A percentile compares a stretch with the other conserved stretches of the same genome.
Conservation (phyloP, 257 asterid genomes). For the Petrea volubilis region DNA sequence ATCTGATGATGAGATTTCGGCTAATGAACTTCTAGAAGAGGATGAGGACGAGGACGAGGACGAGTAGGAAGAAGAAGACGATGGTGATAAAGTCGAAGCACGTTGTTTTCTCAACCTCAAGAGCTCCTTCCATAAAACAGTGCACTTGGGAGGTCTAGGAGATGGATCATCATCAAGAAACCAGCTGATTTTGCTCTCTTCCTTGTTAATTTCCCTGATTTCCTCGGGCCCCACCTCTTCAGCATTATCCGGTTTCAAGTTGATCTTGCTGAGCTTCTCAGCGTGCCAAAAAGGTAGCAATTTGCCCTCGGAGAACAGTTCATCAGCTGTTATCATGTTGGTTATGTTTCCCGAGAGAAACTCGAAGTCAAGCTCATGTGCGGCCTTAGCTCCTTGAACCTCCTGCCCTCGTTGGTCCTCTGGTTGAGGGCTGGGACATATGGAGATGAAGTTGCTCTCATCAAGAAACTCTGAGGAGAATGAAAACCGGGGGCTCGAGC, state of each 20-base stretch:
- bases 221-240: slow-evolving; percentile 8
- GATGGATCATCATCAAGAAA: slow-evolving; percentile 90
- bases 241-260: slow-evolving; percentile 33
- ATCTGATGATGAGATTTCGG: slow-evolving; percentile 16
- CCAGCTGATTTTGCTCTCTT: slow-evolving; percentile 57
- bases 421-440: slow-evolving; percentile 47
- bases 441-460: slow-evolving; percentile 71
- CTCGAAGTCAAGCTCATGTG: slow-evolving; percentile 57
- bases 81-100: slow-evolving; percentile 49
- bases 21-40: slow-evolving; percentile 32
- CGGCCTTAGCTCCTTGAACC: slow-evolving; percentile 10
- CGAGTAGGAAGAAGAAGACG: too few relatives aligned
- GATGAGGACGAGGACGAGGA: slow-evolving; percentile 50
- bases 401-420: slow-evolving; percentile 26
- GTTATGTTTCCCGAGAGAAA: slow-evolving; percentile 51
- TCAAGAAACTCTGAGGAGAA: slow-evolving; percentile 89
- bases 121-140: slow-evolving; percentile 85
- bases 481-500: slow-evolving; percentile 59
- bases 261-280: slow-evolving; percentile 54
- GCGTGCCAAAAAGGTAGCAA: slow-evolving; percentile 69
- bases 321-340: slow-evolving; percentile 73
- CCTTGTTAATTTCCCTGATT: slow-evolving; percentile 24
- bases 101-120: slow-evolving; percentile 65
- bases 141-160: slow-evolving; percentile 90
- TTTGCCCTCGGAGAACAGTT: slow-evolving; percentile 70